Evolutionary conservation across 2,329 filamentous ascomycete species (phyloP).

Genomic region (Pseudopithomyces maydicus): DNA sequence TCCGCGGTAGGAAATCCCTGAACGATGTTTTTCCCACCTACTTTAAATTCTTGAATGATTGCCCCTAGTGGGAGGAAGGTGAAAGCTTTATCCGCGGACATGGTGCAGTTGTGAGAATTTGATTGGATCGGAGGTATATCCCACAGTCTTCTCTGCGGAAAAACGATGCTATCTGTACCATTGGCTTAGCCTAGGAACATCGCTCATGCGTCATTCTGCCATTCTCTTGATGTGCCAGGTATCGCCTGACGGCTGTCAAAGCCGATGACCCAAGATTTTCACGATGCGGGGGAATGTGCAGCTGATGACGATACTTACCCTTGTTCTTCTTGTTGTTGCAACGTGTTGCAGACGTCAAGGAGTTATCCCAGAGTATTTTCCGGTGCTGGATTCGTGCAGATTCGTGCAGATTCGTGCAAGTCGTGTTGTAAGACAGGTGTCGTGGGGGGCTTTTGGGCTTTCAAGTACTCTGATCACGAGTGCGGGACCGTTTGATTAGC

Average conservation of each 20-base stretch:
- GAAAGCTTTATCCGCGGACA: slow-evolving; percentile 41
- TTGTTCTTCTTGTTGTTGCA: background rate
- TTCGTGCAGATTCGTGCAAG: background rate
- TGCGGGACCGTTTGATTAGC: slow-evolving; percentile 31
- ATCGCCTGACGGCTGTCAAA: background rate
- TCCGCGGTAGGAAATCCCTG: slow-evolving; percentile 79
- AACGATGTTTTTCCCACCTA: slow-evolving; percentile 84
- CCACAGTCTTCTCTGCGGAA: background rate
- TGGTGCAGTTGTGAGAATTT: slow-evolving; percentile 13
- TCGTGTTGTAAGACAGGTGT: background rate
- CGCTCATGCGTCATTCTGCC: background rate
- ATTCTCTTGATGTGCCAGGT: background rate
- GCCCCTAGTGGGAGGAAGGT: slow-evolving; percentile 76
- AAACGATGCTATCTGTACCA: background rate
- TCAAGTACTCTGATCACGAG: background rate
- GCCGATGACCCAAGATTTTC: background rate
- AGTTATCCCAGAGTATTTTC: background rate
- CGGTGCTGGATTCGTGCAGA: background rate
- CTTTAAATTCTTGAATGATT: slow-evolving; percentile 79
- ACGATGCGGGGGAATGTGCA: background rate
- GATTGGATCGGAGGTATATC: background rate
- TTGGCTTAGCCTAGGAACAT: background rate
- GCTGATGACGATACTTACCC: background rate
- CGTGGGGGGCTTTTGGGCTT: background rate
- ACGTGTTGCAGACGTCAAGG: background rate